Evolutionary conservation across 306 rosid genomes (phyloP), one percentile per base, ranked within the genome.

Genomic region (Sesbania bispinosa): DNA sequence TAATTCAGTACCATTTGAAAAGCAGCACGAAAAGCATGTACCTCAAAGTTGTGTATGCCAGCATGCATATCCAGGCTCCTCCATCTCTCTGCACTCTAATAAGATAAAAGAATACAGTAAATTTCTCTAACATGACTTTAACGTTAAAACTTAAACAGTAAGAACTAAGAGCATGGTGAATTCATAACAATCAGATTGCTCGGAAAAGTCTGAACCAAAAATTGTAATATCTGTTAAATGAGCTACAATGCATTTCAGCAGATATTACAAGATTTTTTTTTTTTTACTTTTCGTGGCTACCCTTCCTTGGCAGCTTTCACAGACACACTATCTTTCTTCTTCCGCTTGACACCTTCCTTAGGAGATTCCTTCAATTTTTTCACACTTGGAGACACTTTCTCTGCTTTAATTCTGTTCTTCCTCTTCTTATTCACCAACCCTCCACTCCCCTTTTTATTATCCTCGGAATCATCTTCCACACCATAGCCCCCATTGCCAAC

Each of bases 61-160:
- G 82, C 89, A 71, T 84, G 84, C 50, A 38, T 74, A 63, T 86
- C 92, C 74, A 94, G 76, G 80, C 76, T 83, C 69, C 84, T 87
- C 97, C 98, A 94, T 83, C 96, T 90, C 80, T 94, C 97, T 29
- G 96, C 98, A 82, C 98, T 94, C 98, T 94, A 75, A 45, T 27
- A 79, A 79, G 62, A 82, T 64, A 71, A 73, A 83, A 62, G 20
- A 51, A 33, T 32, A n/a, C 14, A 51, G 46, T 27, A 33, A 81
- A 63, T 53, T 33, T 32, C 66, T 36, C 26, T 45, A 43, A 7
- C 21, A 10, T 36, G 71, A 76, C 24, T 71, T 65, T 9, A 62
- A 53, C 9, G 6, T 36, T 10, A 46, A 63, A 71, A 16, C n/a
- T 43, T 32, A n/a, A 26, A 47, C 35, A 62, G 35, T 39, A 15